Evolutionary conservation across 106 monocot genomes (phyloP), one percentile per base, ranked within the genome.

Genomic region (Allium fistulosum): DNA sequence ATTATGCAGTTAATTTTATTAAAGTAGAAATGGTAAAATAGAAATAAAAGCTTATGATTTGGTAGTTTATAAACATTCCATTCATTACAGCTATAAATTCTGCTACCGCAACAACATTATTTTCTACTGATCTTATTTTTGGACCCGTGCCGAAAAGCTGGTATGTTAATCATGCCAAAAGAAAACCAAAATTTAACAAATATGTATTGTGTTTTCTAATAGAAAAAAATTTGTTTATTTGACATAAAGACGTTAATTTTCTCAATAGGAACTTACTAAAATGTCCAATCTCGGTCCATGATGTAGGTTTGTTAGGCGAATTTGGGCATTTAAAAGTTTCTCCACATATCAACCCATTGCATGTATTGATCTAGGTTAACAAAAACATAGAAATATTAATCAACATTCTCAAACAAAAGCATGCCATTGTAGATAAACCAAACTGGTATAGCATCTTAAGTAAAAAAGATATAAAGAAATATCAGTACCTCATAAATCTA

Each of bases 281-380:
- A 66, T 2, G 93, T 90, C 99, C 99, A 99, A 57, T 99, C 69
- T 99, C 92, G 7, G 87, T 93, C 99, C 99, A 99, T 7, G 92
- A 13, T 46, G 87, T 11, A 63, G 93, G 99, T 69, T 99, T 99
- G 9, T 71, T 80, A n/a, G 90, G 93, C 52, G 93, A 93, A 71
- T 99, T 99, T 37, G 99, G 99, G 16, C 87, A 86, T 17, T 12
- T 14, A 75, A 88, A 92, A 18, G 83, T 95, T 77, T 91, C 80
- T 37, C 84, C 96, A 49, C 92, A 99, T 22, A 53, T 81, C 79
- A 87, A 55, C 11, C 90, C 89, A 66, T 99, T 99, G 67, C 99
- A 99, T 7, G 87, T 73, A 72, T 92, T 89, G 13, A 92, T 97
- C 97, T 97, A 77, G 37, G 37, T 37, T 37, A 37, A 37, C 2